phyloP scores from a whole-genome alignment of 352 stramenopile genomes.

The Elongisporangium prolatum region DNA sequence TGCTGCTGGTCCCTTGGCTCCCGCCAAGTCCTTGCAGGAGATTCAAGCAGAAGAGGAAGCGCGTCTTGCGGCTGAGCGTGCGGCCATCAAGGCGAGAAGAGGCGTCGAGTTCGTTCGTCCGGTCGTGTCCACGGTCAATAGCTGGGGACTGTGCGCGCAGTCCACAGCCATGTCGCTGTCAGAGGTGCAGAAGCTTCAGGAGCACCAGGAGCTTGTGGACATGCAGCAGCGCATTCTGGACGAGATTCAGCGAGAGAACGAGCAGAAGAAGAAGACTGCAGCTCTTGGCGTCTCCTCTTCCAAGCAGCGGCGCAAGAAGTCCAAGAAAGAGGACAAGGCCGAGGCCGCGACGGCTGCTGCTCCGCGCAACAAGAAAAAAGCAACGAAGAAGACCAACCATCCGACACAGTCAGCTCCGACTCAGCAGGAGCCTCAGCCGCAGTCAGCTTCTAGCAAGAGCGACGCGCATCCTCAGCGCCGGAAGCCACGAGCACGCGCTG shows the following conservation, averaged over 20 bases:
- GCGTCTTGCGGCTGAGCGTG: slow-evolving; percentile 25
- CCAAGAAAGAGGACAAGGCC: slow-evolving; percentile 26
- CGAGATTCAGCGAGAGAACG: slow-evolving; percentile 36
- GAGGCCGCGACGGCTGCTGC: slow-evolving; percentile 4
- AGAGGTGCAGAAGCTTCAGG: slow-evolving; percentile 57
- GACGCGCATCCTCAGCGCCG: background rate
- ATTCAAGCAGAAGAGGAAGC: slow-evolving; percentile 67
- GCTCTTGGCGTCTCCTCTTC: background rate
- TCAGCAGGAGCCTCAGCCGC: background rate
- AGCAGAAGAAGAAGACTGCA: slow-evolving; percentile 12
- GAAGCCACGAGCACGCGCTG: background rate
- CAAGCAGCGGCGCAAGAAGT: slow-evolving; percentile 10
- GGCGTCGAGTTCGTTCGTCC: background rate
- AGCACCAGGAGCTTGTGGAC: slow-evolving; percentile 57
- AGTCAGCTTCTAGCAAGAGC: background rate
- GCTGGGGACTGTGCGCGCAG: slow-evolving; percentile 50
- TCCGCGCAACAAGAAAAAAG: slow-evolving; percentile 1
- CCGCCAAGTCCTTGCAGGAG: slow-evolving; percentile 45
- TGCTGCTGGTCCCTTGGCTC: background rate
- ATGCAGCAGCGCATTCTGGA: slow-evolving; percentile 63
- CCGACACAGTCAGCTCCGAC: background rate
- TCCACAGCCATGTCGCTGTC: slow-evolving; percentile 48
- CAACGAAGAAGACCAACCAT: slow-evolving; percentile 2
- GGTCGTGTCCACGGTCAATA: slow-evolving; percentile 49
- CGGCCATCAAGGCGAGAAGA: slow-evolving; percentile 28